These are phyloP conservation scores for Cyberlindnera petersonii DNA, from an alignment of 805 yeast species.

Conservation along the genomic window DNA sequence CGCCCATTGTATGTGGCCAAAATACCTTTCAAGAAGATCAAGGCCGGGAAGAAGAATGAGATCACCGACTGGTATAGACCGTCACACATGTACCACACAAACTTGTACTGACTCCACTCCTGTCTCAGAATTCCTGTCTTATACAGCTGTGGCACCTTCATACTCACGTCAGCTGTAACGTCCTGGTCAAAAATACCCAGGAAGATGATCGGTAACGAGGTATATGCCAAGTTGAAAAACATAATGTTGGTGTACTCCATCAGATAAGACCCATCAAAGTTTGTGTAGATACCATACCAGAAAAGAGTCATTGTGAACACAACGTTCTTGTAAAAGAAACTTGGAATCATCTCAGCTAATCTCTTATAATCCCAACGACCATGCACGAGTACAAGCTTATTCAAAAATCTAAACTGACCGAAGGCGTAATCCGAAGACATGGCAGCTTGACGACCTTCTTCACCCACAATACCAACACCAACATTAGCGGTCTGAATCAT, in stretches of 20 bases:
- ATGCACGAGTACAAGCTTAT: constrained; percentile 66
- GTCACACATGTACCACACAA: constrained; percentile 71
- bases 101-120: constrained; percentile 69
- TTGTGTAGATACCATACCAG: constrained; percentile 73
- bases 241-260: constrained; percentile 75
- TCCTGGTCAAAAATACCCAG: constrained; percentile 81
- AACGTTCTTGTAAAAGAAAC: constrained; percentile 76
- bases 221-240: constrained; percentile 80
- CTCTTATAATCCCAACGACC: constrained; percentile 88
- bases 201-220: constrained; percentile 76
- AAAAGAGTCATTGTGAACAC: constrained; percentile 69
- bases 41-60: constrained; percentile 70
- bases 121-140: constrained; percentile 64
- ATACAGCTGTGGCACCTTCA: constrained; percentile 73
- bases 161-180: constrained; percentile 62
- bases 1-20: constrained; percentile 50
- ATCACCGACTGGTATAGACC: constrained; percentile 73
- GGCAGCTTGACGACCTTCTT: constrained; percentile 86
- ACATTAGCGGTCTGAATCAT: constrained; percentile 88
- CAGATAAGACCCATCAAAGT: constrained; percentile 77
- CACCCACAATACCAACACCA: constrained; percentile 90
- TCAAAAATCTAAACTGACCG: constrained; percentile 74
- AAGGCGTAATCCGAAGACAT: constrained; percentile 86
- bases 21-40: constrained; percentile 42
- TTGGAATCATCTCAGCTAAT: constrained; percentile 78